Conservation (phyloP, 139 green algal genomes). For the Coelastrella sp. region DNA sequence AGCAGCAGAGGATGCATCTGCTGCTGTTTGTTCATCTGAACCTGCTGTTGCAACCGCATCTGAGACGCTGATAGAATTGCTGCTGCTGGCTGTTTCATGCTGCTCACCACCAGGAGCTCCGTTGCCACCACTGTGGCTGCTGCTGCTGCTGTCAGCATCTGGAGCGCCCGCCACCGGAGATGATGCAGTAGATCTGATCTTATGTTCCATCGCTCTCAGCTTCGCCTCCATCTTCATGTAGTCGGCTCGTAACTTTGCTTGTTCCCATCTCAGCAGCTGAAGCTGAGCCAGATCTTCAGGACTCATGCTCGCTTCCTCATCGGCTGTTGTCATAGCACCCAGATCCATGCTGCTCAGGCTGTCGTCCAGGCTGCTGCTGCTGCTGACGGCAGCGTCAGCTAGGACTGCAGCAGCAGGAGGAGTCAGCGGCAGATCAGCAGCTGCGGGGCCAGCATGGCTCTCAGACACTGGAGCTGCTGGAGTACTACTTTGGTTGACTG, state of each 20-base stretch:
- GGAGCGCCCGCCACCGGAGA: conserved; percentile 2
- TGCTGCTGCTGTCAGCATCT: not conserved
- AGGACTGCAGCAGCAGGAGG: not conserved
- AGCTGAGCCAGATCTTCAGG: conserved; percentile 45
- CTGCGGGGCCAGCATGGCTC: not conserved
- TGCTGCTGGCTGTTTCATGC: not conserved
- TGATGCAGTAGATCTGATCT: not conserved
- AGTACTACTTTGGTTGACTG: not conserved
- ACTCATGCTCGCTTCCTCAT: conserved; percentile 11
- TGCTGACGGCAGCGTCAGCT: not conserved
- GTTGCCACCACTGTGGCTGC: not conserved
- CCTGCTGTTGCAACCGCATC: not conserved
- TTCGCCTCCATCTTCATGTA: conserved; percentile 56
- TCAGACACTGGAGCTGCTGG: not conserved
- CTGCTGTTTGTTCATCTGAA: not conserved
- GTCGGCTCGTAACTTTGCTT: conserved; percentile 37
- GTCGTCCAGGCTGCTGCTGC: not conserved
- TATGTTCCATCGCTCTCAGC: conserved; percentile 49
- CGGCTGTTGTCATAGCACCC: not conserved
- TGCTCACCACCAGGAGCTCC: not conserved
- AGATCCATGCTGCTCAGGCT: not conserved
- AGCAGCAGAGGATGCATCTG: conserved; percentile 2
- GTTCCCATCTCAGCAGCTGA: conserved; percentile 49
- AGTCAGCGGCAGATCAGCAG: not conserved
- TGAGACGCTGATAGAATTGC: not conserved